Conservation (phyloP, 108 stramenopile genomes). For the Asterionellopsis glacialis region DNA sequence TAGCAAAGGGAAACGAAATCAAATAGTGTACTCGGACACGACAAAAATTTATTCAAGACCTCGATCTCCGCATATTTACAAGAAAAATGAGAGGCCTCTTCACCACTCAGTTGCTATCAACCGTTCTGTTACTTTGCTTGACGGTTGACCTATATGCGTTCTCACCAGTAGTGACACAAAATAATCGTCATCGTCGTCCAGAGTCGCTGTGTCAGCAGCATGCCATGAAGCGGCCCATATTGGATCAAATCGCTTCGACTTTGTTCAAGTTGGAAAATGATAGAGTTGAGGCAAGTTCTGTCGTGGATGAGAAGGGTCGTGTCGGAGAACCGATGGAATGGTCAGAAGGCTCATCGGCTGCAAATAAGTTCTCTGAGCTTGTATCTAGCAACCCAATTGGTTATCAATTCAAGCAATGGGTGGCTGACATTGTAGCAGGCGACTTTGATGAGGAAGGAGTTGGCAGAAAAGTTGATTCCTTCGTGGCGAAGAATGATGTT, state of each 20-base stretch:
- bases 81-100: no score
- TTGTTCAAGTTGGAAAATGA: slow-evolving; percentile 48
- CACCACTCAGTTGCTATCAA: no score
- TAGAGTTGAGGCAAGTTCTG: slow-evolving; percentile 35
- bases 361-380: slow-evolving; percentile 42
- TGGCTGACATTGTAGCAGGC: slow-evolving; percentile 68
- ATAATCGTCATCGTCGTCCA: no score
- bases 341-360: slow-evolving; percentile 37
- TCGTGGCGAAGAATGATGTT: slow-evolving; percentile 20
- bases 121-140: no score
- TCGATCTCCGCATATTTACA: no score
- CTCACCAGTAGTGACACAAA: no score
- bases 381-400: slow-evolving; percentile 39
- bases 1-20: no score
- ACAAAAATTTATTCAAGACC: no score
- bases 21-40: no score
- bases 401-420: slow-evolving; percentile 58
- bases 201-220: no score
- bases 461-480: slow-evolving; percentile 16
- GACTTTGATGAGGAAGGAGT: slow-evolving; percentile 41
- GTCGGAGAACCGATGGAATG: slow-evolving; percentile 68
- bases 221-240: slow-evolving; percentile 51
- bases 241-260: slow-evolving; percentile 42
- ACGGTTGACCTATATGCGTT: no score
- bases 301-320: slow-evolving; percentile 49